Conservation (phyloP, 2,329 filamentous ascomycete species). For the Fusarium compactum region DNA sequence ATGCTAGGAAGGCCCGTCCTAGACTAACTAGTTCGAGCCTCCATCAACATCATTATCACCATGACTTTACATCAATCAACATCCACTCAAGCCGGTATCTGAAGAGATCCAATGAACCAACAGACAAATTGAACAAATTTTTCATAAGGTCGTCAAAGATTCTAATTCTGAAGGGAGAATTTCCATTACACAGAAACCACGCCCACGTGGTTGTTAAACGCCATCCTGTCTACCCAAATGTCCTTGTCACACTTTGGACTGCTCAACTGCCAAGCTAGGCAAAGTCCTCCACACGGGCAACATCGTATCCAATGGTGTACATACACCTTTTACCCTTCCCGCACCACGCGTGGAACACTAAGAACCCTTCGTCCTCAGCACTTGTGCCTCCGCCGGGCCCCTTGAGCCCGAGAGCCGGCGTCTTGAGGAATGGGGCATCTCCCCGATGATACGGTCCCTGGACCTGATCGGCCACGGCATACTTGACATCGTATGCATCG, state of each 20-base stretch:
- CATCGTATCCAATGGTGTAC: conserved; percentile 49
- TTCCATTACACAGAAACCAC: conserved; percentile 3
- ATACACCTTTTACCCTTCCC: conserved; percentile 50
- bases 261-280: not conserved
- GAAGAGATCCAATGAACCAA: not conserved
- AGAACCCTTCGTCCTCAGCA: conserved; percentile 46
- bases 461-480: conserved; percentile 61
- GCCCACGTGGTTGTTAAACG: conserved; percentile 16
- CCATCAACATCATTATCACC: conserved; percentile 1
- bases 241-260: not conserved
- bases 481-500: conserved; percentile 68
- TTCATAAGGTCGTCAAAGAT: not conserved
- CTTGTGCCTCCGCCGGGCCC: conserved; percentile 58
- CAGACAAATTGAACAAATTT: not conserved
- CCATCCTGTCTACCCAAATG: conserved; percentile 6
- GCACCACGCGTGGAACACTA: conserved; percentile 56
- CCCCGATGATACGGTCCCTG: conserved; percentile 55
- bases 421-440: conserved; percentile 50
- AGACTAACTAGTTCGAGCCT: not conserved
- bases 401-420: conserved; percentile 54
- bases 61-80: not conserved
- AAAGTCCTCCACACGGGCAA: conserved; percentile 10
- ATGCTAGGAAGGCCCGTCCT: conserved; percentile 1
- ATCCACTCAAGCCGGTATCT: not conserved
- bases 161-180: conserved; percentile 12